A percentile compares a stretch with the other conserved stretches of the same genome.
Evolutionary conservation across 768 basidiomycete species (phyloP).

Genomic region (Hirschioporus abietinus): DNA sequence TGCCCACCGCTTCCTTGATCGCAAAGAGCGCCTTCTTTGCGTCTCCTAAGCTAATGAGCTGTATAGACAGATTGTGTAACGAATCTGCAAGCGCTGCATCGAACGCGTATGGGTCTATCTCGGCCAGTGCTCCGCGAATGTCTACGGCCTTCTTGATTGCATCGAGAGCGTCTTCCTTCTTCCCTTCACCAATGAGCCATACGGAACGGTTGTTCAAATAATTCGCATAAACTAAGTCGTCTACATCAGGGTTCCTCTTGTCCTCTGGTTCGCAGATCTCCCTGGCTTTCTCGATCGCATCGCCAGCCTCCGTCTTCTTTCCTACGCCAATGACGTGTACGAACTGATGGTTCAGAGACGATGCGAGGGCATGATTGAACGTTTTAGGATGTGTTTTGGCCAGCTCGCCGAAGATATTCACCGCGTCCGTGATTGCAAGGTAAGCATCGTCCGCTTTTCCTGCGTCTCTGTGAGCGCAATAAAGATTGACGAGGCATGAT

Average conservation of each 20-base stretch:
- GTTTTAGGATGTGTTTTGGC: too few species aligned
- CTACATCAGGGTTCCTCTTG: not conserved
- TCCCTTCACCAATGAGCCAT: not conserved
- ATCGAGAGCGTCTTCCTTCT: not conserved
- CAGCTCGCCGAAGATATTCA: not conserved
- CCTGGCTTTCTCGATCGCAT: not conserved
- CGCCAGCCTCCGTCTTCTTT: too few species aligned
- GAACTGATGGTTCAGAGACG: too few species aligned
- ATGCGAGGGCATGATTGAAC: too few species aligned
- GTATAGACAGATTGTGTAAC: not conserved
- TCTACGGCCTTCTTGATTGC: not conserved
- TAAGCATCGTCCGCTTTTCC: not conserved
- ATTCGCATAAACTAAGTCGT: not conserved
- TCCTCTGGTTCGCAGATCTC: not conserved
- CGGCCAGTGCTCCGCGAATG: not conserved
- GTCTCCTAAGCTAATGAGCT: not conserved
- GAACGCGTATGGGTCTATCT: not conserved
- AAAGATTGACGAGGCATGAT: not conserved
- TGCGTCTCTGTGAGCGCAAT: not conserved
- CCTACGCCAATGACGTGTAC: too few species aligned
- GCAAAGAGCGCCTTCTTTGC: constrained; percentile 9
- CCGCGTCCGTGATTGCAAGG: not conserved
- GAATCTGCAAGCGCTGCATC: not conserved
- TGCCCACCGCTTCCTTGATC: constrained; percentile 6
- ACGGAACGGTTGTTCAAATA: not conserved